A percentile compares a stretch with the other conserved stretches of the same genome.
phyloP scores from a whole-genome alignment of 305 asterid genomes.

The Plantago coronopus region DNA sequence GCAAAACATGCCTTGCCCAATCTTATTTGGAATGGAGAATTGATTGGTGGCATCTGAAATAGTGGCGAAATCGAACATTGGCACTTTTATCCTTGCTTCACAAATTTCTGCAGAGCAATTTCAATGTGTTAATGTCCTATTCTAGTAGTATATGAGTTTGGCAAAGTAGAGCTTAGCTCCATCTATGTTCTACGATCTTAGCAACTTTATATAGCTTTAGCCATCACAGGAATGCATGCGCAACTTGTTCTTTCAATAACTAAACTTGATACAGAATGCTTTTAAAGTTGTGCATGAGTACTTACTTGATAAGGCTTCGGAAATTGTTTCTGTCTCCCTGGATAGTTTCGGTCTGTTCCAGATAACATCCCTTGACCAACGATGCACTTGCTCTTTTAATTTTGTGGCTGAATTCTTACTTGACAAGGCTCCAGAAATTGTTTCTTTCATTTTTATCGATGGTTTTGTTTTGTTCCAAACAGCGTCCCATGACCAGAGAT shows the following conservation, averaged over 20 bases:
- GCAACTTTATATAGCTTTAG: too few relatives aligned
- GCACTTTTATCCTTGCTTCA: conserved; percentile 18
- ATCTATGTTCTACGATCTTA: too few relatives aligned
- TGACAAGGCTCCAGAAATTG: too few relatives aligned
- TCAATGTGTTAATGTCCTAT: neutral
- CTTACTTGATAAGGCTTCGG: conserved; percentile 23
- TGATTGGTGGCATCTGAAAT: conserved; percentile 29
- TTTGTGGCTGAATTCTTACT: too few relatives aligned
- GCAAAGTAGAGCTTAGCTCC: too few relatives aligned
- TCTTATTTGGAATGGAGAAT: conserved; percentile 18
- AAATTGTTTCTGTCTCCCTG: conserved; percentile 19
- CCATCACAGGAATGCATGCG: too few relatives aligned
- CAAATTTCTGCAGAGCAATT: conserved; percentile 22
- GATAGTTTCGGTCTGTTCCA: conserved; percentile 28
- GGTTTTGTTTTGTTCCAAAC: too few relatives aligned
- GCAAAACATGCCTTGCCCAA: conserved; percentile 22
- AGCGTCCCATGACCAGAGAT: too few relatives aligned
- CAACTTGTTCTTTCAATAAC: too few relatives aligned
- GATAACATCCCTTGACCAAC: neutral
- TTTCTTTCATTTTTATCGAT: too few relatives aligned
- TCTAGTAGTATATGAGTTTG: too few relatives aligned
- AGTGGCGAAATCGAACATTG: conserved; percentile 13
- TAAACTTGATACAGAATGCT: neutral
- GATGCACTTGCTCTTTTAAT: neutral
- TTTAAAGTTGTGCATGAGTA: neutral